These are phyloP conservation scores for Aspergillus homomorphus DNA, from an alignment of 495 filamentous ascomycete species.

Conservation along the genomic window DNA sequence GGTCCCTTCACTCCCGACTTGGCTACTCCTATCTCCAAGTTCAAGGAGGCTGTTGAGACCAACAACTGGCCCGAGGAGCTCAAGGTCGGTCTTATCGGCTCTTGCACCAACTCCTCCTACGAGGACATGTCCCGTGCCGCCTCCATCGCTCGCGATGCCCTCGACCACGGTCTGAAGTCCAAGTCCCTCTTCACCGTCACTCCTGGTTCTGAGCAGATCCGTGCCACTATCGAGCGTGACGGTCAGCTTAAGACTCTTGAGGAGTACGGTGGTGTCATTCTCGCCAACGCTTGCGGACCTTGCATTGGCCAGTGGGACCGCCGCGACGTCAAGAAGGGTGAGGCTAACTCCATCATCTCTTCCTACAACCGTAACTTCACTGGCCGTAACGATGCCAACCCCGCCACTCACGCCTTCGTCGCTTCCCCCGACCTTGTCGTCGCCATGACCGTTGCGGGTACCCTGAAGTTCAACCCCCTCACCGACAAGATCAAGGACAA, in stretches of 20 bases:
- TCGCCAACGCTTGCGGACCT: conserved; percentile 93
- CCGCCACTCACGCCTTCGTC: conserved; percentile 97
- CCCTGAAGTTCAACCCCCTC: conserved; percentile 94
- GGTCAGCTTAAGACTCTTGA: conserved; percentile 96
- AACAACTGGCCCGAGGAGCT: conserved; percentile 97
- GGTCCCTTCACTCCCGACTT: conserved; percentile 99
- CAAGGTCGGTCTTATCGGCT: conserved; percentile 90
- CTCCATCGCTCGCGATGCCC: conserved; percentile 90
- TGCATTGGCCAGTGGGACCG: conserved; percentile 91
- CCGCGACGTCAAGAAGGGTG: conserved; percentile 92
- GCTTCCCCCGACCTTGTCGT: conserved; percentile 97
- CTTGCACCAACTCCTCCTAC: conserved; percentile 99
- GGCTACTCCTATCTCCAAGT: conserved; percentile 95
- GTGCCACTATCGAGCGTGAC: conserved; percentile 91
- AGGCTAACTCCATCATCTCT: conserved; percentile 91
- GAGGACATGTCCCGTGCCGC: conserved; percentile 98
- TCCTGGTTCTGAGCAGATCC: conserved; percentile 96
- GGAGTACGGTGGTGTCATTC: conserved; percentile 93
- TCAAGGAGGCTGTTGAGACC: conserved; percentile 86
- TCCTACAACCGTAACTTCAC: conserved; percentile 99
- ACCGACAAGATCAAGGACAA: conserved; percentile 92
- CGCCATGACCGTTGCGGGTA: conserved; percentile 85
- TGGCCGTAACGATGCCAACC: conserved; percentile 98
- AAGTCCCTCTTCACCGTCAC: conserved; percentile 94
- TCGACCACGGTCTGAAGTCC: conserved; percentile 90